Conservation (phyloP, 2,329 filamentous ascomycete genomes). For the Microthyrium microscopicum region DNA sequence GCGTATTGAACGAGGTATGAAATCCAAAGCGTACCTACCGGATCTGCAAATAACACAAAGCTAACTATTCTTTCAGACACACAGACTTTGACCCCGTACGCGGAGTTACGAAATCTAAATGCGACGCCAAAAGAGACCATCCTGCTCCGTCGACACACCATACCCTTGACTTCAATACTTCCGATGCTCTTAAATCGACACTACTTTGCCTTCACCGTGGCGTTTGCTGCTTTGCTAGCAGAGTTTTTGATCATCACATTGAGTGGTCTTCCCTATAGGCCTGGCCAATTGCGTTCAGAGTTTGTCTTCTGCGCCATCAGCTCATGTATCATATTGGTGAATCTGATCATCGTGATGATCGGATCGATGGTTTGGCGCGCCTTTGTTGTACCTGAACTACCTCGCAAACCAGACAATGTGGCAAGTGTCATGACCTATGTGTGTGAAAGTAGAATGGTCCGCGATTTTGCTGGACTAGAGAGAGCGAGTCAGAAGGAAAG, state of each 20-base stretch:
- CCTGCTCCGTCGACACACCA: background rate
- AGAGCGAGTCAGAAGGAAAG: background rate
- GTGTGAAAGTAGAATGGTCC: background rate
- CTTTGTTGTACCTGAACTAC: background rate
- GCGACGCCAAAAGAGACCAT: background rate
- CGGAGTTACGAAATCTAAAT: background rate
- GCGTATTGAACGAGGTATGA: constrained; percentile 1
- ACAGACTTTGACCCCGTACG: background rate
- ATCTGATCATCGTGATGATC: too few species aligned
- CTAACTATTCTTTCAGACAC: background rate
- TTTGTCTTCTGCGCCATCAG: constrained; percentile 4
- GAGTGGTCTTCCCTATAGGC: constrained; percentile 1
- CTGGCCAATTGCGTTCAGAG: background rate
- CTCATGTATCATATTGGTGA: too few species aligned
- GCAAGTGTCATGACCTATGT: background rate
- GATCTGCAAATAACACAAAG: too few species aligned
- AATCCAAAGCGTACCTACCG: too few species aligned
- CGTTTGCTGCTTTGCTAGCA: constrained; percentile 2
- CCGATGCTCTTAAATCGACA: background rate
- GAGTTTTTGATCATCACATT: constrained; percentile 7
- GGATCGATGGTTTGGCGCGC: too few species aligned
- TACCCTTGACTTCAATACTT: background rate
- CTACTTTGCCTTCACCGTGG: background rate
- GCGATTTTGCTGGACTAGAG: background rate
- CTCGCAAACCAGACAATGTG: background rate